phyloP scores from a whole-genome alignment of 208 protist species.

The Trypanosoma mega region DNA sequence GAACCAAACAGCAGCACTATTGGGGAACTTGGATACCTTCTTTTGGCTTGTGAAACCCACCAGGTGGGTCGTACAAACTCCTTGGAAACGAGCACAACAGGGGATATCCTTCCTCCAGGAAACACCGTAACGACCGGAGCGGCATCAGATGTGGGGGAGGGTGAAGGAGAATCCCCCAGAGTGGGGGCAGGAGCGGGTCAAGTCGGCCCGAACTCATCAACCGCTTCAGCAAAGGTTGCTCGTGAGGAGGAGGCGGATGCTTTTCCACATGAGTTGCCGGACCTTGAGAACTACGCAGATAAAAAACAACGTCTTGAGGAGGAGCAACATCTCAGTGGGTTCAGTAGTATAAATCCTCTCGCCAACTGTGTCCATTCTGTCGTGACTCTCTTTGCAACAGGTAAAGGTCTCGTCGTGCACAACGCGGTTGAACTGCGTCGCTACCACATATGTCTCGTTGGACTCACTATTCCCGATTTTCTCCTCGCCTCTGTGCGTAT shows the following conservation, averaged over 20 bases:
- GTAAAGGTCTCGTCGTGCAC: slow-evolving; percentile 80
- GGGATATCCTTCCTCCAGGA: no score
- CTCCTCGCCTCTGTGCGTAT: slow-evolving; percentile 84
- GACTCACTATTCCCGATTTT: slow-evolving; percentile 92
- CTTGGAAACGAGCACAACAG: no score
- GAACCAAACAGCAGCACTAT: slow-evolving; percentile 82
- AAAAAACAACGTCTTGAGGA: slow-evolving; percentile 33
- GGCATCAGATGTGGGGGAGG: background rate
- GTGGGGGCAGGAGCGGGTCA: background rate
- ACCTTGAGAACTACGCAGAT: slow-evolving; percentile 86
- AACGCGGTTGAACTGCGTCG: slow-evolving; percentile 71
- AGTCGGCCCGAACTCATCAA: background rate
- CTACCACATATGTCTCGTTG: slow-evolving; percentile 89
- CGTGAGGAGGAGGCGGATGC: slow-evolving; percentile 5
- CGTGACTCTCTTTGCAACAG: slow-evolving; percentile 87
- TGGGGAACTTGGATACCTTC: slow-evolving; percentile 85
- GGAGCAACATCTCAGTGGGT: slow-evolving; percentile 31
- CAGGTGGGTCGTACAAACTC: slow-evolving; percentile 42
- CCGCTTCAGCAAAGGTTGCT: slow-evolving; percentile 3
- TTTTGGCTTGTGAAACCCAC: slow-evolving; percentile 89
- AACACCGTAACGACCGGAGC: no score
- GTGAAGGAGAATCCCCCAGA: slow-evolving; percentile 7
- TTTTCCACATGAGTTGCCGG: slow-evolving; percentile 46
- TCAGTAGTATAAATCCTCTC: slow-evolving; percentile 63
- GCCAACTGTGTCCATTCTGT: slow-evolving; percentile 68